A percentile compares a stretch with the other conserved stretches of the same genome.
Conservation (phyloP, 495 filamentous ascomycete genomes). For the Aspergillus wentii region DNA sequence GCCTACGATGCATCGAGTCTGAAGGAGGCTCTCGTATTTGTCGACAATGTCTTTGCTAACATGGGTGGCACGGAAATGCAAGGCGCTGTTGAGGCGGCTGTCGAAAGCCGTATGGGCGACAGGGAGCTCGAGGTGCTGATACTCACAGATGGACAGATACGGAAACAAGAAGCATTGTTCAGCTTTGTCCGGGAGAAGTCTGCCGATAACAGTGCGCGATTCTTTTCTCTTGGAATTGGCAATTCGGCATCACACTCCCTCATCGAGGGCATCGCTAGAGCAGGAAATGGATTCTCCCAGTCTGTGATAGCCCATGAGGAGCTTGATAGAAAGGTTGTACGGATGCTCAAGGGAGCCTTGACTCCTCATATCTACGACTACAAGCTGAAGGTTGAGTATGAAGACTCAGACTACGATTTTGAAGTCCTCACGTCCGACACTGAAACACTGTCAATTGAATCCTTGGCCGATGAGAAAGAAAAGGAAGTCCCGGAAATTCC, state of each 20-base stretch:
- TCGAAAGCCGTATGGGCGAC: slow-evolving; percentile 45
- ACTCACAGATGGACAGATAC: slow-evolving; percentile 69
- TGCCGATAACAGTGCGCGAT: slow-evolving; percentile 45
- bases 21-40: slow-evolving; percentile 43
- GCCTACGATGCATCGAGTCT: slow-evolving; percentile 49
- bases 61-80: slow-evolving; percentile 70
- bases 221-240: slow-evolving; percentile 67
- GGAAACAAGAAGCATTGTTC: slow-evolving; percentile 52
- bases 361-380: slow-evolving; percentile 57
- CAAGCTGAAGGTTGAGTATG: slow-evolving; percentile 55
- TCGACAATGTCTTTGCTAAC: slow-evolving; percentile 42
- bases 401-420: slow-evolving; percentile 44
- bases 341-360: slow-evolving; percentile 67
- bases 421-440: slow-evolving; percentile 26
- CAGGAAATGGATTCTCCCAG: slow-evolving; percentile 65
- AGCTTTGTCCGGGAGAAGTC: slow-evolving; percentile 35
- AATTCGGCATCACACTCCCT: slow-evolving; percentile 54
- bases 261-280: slow-evolving; percentile 62
- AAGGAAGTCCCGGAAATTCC: slow-evolving; percentile 2
- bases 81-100: slow-evolving; percentile 44
- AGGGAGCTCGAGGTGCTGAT: slow-evolving; percentile 60
- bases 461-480: slow-evolving; percentile 33
- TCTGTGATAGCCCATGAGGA: slow-evolving; percentile 52
- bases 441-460: slow-evolving; percentile 47
- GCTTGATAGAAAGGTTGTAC: slow-evolving; percentile 58